These are phyloP conservation scores for Aspergillus awamori DNA, from an alignment of 2,329 filamentous ascomycete genomes.

Conservation along the genomic window DNA sequence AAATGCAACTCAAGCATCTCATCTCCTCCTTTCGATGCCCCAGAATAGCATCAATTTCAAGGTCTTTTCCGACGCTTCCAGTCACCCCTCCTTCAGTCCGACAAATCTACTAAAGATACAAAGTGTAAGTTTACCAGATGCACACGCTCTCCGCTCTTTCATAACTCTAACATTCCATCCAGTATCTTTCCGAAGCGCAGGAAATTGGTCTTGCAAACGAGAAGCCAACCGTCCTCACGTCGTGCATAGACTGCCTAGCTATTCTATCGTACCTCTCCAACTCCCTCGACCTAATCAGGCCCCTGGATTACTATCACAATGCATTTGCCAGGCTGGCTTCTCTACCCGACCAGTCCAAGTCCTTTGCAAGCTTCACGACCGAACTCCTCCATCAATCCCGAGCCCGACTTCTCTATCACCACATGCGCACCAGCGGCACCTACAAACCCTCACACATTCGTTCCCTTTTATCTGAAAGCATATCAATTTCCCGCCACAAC, in stretches of 20 bases:
- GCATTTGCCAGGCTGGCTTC: conserved; percentile 46
- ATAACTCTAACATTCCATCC: conserved; percentile 52
- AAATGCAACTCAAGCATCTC: conserved; percentile 40
- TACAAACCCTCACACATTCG: conserved; percentile 71
- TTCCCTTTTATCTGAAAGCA: conserved; percentile 61
- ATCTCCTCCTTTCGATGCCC: conserved; percentile 45
- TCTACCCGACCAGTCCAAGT: conserved; percentile 44
- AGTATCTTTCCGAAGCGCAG: conserved; percentile 57
- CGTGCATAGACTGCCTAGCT: conserved; percentile 64
- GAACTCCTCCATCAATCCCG: conserved; percentile 72
- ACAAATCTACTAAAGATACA: conserved; percentile 42
- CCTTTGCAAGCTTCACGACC: conserved; percentile 37
- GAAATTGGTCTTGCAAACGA: conserved; percentile 60
- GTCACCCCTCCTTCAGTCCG: conserved; percentile 28
- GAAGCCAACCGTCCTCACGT: conserved; percentile 52
- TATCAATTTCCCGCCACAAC: conserved; percentile 72
- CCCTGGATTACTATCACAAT: conserved; percentile 47
- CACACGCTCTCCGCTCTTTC: background rate
- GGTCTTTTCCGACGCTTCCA: conserved; percentile 24
- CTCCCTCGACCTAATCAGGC: conserved; percentile 34
- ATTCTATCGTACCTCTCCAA: conserved; percentile 68
- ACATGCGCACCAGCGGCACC: conserved; percentile 63
- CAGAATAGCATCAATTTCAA: conserved; percentile 39
- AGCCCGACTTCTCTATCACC: conserved; percentile 66
- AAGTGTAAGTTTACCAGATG: conserved; percentile 37